Conservation (phyloP, 2,329 filamentous ascomycete genomes). For the Periconia sp. region DNA sequence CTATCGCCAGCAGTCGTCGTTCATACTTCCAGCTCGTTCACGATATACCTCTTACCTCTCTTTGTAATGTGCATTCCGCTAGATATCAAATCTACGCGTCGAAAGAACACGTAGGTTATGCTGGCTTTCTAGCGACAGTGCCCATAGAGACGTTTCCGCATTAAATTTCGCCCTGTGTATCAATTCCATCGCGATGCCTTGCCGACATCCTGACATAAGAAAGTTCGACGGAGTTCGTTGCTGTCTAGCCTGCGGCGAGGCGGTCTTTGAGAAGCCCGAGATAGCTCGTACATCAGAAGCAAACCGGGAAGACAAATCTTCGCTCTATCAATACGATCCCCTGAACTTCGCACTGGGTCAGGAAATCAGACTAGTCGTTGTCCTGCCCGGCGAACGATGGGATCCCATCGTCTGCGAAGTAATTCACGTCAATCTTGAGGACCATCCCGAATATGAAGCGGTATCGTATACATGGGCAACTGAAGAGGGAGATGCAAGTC, state of each 20-base stretch:
- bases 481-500: slow-evolving; percentile 2
- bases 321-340: slow-evolving; percentile 8
- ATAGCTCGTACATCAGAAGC: not conserved
- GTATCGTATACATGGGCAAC: slow-evolving; percentile 29
- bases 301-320: not conserved
- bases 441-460: slow-evolving; percentile 24
- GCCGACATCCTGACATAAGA: slow-evolving; percentile 14
- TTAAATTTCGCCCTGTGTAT: too few species aligned
- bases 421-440: slow-evolving; percentile 16
- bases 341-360: slow-evolving; percentile 18
- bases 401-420: slow-evolving; percentile 18
- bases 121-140: too few species aligned
- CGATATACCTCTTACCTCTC: too few species aligned
- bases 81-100: too few species aligned
- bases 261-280: slow-evolving; percentile 6
- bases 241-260: slow-evolving; percentile 19
- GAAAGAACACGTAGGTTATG: too few species aligned
- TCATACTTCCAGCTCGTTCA: too few species aligned
- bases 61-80: too few species aligned
- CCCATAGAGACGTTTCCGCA: too few species aligned
- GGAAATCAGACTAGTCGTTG: slow-evolving; percentile 18
- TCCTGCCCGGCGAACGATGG: slow-evolving; percentile 9
- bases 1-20: too few species aligned
- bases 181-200: not conserved
- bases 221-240: slow-evolving; percentile 14